These are phyloP conservation scores for Mollisiaceae sp. DNA, from an alignment of 2,329 filamentous ascomycete species.

Conservation along the genomic window DNA sequence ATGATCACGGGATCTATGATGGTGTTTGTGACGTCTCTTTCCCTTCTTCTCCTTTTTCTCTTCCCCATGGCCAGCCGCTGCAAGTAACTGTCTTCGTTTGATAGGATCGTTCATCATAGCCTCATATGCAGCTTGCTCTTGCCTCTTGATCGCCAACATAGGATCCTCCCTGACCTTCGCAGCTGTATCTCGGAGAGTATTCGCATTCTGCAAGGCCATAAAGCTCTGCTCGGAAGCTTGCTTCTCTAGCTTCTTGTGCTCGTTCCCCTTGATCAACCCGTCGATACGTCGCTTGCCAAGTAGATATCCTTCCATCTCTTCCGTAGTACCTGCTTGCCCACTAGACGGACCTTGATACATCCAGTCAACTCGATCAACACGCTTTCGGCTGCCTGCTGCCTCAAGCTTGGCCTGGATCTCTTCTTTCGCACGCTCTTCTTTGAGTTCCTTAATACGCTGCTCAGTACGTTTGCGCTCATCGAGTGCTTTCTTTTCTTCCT, in stretches of 20 bases:
- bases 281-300: constrained; percentile 93
- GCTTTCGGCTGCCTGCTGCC: constrained; percentile 81
- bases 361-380: constrained; percentile 89
- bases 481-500: constrained; percentile 89
- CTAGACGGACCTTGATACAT: constrained; percentile 91
- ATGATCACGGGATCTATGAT: constrained; percentile 43
- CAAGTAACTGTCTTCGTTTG: constrained; percentile 69
- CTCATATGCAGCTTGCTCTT: constrained; percentile 83
- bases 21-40: constrained; percentile 51
- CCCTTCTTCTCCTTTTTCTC: constrained; percentile 51
- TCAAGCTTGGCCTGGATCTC: constrained; percentile 91
- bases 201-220: constrained; percentile 70
- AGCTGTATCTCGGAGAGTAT: constrained; percentile 78
- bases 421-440: constrained; percentile 90
- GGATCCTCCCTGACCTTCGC: constrained; percentile 90
- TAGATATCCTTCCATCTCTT: constrained; percentile 93
- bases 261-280: constrained; percentile 79
- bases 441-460: constrained; percentile 88
- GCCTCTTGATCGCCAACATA: constrained; percentile 88
- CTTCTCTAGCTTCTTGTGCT: constrained; percentile 82
- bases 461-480: constrained; percentile 95
- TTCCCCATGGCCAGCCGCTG: constrained; percentile 62
- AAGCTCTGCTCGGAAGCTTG: constrained; percentile 63
- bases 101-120: constrained; percentile 80
- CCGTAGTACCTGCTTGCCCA: constrained; percentile 75